Evolutionary conservation across 345 rosid species (phyloP).

Genomic region (Hypericum perforatum): DNA sequence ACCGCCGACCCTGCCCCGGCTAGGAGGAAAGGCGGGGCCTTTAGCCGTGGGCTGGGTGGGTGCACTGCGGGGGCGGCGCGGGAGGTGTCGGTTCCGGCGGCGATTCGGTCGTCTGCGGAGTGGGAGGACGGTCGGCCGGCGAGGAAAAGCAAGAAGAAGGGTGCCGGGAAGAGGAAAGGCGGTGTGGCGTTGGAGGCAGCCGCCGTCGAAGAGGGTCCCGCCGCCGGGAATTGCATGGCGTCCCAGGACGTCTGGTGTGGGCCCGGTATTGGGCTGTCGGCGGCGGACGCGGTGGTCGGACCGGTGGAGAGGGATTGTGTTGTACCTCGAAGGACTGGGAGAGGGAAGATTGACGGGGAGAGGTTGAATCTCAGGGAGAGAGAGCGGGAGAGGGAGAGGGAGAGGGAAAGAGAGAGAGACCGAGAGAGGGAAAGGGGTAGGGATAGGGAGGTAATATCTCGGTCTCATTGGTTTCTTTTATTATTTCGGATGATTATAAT

Average conservation of each 20-base stretch:
- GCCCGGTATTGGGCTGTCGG: constrained; percentile 76
- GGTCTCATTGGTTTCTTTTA: background rate
- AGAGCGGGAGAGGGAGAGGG: constrained; percentile 14
- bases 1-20: constrained; percentile 12
- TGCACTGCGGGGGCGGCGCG: constrained; percentile 65
- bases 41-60: constrained; percentile 45
- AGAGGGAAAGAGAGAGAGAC: constrained; percentile 14
- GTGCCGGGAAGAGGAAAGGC: constrained; percentile 2
- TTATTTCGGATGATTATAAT: too few relatives aligned
- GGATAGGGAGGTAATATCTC: background rate
- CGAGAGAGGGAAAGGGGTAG: constrained; percentile 15
- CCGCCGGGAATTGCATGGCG: constrained; percentile 31
- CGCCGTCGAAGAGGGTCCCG: constrained; percentile 11
- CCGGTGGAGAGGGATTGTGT: constrained; percentile 53
- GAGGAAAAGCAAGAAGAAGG: constrained; percentile 30
- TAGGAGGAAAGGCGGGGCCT: constrained; percentile 42
- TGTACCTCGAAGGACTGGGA: constrained; percentile 51
- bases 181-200: background rate
- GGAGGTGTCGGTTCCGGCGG: constrained; percentile 76
- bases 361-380: constrained; percentile 26
- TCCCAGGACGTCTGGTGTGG: constrained; percentile 88
- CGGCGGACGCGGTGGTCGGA: constrained; percentile 59
- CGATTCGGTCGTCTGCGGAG: constrained; percentile 68
- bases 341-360: constrained; percentile 62
- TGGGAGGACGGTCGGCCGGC: constrained; percentile 53